phyloP scores from a whole-genome alignment of 2,329 filamentous ascomycete genomes.

The Trichoderma aggressivum region DNA sequence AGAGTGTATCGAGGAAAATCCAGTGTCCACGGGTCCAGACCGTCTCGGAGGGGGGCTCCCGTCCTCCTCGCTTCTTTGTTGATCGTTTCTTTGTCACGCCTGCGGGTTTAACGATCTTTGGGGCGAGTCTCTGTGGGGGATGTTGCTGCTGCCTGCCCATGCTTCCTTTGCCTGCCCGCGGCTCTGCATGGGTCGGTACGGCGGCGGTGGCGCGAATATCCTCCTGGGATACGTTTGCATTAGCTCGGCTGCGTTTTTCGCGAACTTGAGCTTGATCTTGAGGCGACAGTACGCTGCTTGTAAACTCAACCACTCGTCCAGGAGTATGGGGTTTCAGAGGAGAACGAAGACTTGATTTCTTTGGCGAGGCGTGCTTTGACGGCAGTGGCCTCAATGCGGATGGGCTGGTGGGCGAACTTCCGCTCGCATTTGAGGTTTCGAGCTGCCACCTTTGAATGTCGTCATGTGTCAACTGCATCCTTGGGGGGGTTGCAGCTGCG shows the following conservation, averaged over 20 bases:
- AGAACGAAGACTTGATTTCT: slow-evolving; percentile 56
- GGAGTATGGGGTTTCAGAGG: slow-evolving; percentile 56
- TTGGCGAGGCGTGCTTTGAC: slow-evolving; percentile 50
- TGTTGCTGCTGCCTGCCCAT: slow-evolving; percentile 20
- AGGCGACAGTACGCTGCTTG: slow-evolving; percentile 48
- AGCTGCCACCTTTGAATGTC: slow-evolving; percentile 44
- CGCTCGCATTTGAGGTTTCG: slow-evolving; percentile 37
- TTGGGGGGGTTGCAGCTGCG: slow-evolving; percentile 34
- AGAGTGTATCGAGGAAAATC: slow-evolving; percentile 49
- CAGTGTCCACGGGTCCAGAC: slow-evolving; percentile 52
- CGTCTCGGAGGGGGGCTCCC: slow-evolving; percentile 38
- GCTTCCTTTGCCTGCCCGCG: slow-evolving; percentile 23
- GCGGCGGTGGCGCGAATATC: background rate
- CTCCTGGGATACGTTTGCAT: slow-evolving; percentile 20
- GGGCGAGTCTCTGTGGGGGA: background rate
- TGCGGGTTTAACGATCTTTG: background rate
- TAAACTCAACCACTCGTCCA: slow-evolving; percentile 57
- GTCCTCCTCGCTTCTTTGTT: background rate
- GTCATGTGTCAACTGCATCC: slow-evolving; percentile 41
- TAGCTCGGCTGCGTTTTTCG: slow-evolving; percentile 31
- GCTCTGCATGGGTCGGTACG: background rate
- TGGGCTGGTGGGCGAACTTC: slow-evolving; percentile 37
- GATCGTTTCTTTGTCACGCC: slow-evolving; percentile 18
- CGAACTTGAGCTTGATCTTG: slow-evolving; percentile 38
- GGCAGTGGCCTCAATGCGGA: slow-evolving; percentile 48